phyloP scores from a whole-genome alignment of 2,329 filamentous ascomycete species.

The Taxawa tesnikishii region DNA sequence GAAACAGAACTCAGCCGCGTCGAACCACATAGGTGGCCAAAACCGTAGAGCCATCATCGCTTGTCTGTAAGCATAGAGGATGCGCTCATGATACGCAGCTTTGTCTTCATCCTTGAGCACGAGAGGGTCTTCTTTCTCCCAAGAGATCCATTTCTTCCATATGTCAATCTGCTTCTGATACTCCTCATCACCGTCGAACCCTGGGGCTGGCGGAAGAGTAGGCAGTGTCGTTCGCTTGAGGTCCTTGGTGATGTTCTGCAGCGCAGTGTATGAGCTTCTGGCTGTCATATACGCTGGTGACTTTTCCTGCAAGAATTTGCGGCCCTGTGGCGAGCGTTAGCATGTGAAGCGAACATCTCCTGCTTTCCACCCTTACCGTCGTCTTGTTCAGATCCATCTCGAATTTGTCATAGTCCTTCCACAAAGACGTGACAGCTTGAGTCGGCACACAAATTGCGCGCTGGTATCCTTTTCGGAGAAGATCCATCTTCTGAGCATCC shows the following conservation, averaged over 20 bases:
- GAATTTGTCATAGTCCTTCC: conserved; percentile 97
- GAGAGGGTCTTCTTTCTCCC: conserved; percentile 88
- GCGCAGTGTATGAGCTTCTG: conserved; percentile 73
- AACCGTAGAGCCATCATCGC: conserved; percentile 87
- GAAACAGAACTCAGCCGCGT: conserved; percentile 87
- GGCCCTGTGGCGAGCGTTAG: conserved; percentile 48
- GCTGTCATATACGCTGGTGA: conserved; percentile 95
- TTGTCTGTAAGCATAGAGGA: conserved; percentile 87
- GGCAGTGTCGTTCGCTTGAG: conserved; percentile 69
- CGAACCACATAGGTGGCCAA: conserved; percentile 92
- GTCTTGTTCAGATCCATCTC: conserved; percentile 90
- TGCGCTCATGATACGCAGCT: conserved; percentile 60
- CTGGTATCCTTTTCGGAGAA: conserved; percentile 83
- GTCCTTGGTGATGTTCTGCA: conserved; percentile 77
- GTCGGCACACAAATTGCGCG: conserved; percentile 81
- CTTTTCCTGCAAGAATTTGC: conserved; percentile 87
- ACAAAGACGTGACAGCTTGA: conserved; percentile 67
- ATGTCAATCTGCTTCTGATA: conserved; percentile 73
- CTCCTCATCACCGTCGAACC: conserved; percentile 77
- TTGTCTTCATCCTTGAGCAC: conserved; percentile 74
- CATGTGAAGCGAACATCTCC: conserved; percentile 10
- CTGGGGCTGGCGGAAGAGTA: conserved; percentile 66
- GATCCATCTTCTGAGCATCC: conserved; percentile 96
- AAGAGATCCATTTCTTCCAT: conserved; percentile 90
- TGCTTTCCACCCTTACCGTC: conserved; percentile 46